Conservation (phyloP, 208 protist genomes). For the Trypanosoma avium region DNA sequence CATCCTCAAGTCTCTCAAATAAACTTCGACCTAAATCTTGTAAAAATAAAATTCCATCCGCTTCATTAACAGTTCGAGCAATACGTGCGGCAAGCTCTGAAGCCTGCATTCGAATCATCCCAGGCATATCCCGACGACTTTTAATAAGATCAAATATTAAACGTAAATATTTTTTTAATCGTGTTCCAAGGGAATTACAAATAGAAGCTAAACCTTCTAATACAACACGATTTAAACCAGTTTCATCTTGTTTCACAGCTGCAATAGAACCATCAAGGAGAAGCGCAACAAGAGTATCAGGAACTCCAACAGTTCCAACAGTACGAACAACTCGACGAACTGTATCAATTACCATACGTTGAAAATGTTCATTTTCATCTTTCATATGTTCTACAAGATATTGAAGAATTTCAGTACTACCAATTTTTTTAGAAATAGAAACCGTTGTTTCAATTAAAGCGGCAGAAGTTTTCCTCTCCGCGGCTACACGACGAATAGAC, state of each 20-base stretch:
- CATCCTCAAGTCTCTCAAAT: constrained; percentile 98
- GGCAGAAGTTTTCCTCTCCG: constrained; percentile 93
- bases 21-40: constrained; percentile 95
- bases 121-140: constrained; percentile 94
- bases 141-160: constrained; percentile 97
- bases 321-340: constrained; percentile 84
- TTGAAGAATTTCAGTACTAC: constrained; percentile 91
- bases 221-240: constrained; percentile 86
- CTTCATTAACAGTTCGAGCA: constrained; percentile 93
- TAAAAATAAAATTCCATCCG: constrained; percentile 93
- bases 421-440: constrained; percentile 96
- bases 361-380: constrained; percentile 97
- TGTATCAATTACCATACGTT: constrained; percentile 95
- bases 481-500: constrained; percentile 94
- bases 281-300: constrained; percentile 89
- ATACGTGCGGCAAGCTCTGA: constrained; percentile 96
- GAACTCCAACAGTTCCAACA: constrained; percentile 89
- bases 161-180: constrained; percentile 94
- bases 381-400: constrained; percentile 97
- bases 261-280: constrained; percentile 98
- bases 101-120: constrained; percentile 94
- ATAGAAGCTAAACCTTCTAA: constrained; percentile 94
- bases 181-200: constrained; percentile 92
- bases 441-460: constrained; percentile 96
- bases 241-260: constrained; percentile 96